phyloP scores from a whole-genome alignment of 2,329 filamentous ascomycete genomes.

The Cercospora sojina region DNA sequence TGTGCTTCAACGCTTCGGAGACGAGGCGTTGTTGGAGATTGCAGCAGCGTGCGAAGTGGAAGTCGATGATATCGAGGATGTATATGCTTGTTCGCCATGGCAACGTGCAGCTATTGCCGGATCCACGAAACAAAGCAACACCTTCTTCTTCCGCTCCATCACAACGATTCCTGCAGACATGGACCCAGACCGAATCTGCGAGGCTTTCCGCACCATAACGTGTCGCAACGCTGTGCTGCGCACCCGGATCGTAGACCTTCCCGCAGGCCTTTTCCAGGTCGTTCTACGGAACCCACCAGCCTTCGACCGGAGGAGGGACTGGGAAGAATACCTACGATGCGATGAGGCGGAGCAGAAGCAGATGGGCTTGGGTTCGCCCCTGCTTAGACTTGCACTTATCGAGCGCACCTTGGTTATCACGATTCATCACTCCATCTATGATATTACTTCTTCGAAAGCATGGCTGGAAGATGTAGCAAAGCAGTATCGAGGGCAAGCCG shows the following conservation, averaged over 20 bases:
- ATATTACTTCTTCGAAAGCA: background rate
- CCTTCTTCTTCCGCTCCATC: background rate
- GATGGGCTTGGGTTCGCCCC: conserved; percentile 42
- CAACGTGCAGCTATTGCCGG: conserved; percentile 49
- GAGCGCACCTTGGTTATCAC: background rate
- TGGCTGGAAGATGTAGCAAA: background rate
- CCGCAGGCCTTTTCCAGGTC: background rate
- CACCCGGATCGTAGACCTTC: background rate
- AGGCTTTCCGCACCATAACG: background rate
- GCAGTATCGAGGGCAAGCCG: background rate
- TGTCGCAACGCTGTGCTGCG: background rate
- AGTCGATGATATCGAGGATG: conserved; percentile 45
- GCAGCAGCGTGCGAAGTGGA: conserved; percentile 10
- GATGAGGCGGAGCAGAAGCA: background rate
- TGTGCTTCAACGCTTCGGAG: background rate
- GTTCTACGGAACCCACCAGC: background rate
- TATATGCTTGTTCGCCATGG: conserved; percentile 44
- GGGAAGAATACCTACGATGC: background rate
- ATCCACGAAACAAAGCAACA: conserved; percentile 45
- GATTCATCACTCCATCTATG: conserved; percentile 2
- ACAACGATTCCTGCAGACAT: background rate
- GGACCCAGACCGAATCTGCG: background rate
- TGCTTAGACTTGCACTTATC: conserved; percentile 35
- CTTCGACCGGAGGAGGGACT: conserved; percentile 31
- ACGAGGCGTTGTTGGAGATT: background rate